phyloP scores from a whole-genome alignment of 2,329 filamentous ascomycete genomes.

The Microsporum canis region DNA sequence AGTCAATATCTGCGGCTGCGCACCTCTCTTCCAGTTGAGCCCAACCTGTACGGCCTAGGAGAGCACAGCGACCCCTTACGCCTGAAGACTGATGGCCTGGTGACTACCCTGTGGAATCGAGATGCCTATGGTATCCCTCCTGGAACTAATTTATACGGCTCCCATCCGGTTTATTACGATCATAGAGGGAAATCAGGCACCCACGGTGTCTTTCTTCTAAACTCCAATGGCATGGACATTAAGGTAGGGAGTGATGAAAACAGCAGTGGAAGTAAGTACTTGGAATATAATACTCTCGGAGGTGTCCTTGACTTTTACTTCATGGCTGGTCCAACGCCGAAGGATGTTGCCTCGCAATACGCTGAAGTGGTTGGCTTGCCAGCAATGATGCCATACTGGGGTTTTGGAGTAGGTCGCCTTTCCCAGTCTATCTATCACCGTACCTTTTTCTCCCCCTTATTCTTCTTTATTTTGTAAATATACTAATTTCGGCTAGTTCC shows the following conservation, averaged over 20 bases:
- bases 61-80: conserved; percentile 58
- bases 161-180: conserved; percentile 58
- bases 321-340: conserved; percentile 43
- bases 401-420: conserved; percentile 37
- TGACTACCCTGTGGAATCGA: conserved; percentile 52
- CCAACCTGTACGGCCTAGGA: conserved; percentile 61
- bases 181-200: conserved; percentile 44
- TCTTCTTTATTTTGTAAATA: neutral
- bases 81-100: conserved; percentile 53
- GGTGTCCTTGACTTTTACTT: conserved; percentile 61
- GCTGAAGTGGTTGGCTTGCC: conserved; percentile 42
- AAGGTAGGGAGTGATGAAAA: conserved; percentile 40
- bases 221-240: conserved; percentile 60
- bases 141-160: conserved; percentile 54
- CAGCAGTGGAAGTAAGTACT: conserved; percentile 48
- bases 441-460: neutral
- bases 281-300: conserved; percentile 65
- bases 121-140: conserved; percentile 49
- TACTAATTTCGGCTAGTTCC: conserved; percentile 20
- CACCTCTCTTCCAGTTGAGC: conserved; percentile 52
- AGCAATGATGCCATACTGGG: conserved; percentile 50
- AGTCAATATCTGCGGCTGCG: conserved; percentile 60
- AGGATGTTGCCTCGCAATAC: conserved; percentile 46
- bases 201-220: conserved; percentile 54
- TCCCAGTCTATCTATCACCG: neutral